Percentiles rank a stretch among this genome's conserved stretches.
These are phyloP conservation scores for Drechslerella stenobrocha DNA, from an alignment of 2,329 filamentous ascomycete genomes.

Conservation along the genomic window DNA sequence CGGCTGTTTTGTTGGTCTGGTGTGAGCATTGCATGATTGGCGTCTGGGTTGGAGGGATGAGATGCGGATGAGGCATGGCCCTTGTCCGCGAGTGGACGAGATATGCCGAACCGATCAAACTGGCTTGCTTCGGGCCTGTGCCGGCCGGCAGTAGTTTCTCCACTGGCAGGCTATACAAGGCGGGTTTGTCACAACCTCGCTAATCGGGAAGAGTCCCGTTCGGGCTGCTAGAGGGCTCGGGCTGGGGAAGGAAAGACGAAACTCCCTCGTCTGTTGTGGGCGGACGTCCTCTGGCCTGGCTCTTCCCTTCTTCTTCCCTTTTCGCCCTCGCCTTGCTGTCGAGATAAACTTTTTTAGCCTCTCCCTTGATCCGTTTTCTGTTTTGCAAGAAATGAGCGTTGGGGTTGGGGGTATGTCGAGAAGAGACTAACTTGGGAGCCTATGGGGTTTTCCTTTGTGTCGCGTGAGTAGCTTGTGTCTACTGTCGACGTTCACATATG, in stretches of 20 bases:
- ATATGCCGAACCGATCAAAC: constrained; percentile 45
- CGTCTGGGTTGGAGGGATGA: constrained; percentile 57
- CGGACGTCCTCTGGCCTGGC: constrained; percentile 15
- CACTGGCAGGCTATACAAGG: constrained; percentile 28
- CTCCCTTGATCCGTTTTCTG: constrained; percentile 54
- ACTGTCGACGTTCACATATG: constrained; percentile 92
- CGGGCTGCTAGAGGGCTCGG: no score
- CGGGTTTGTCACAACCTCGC: constrained; percentile 47
- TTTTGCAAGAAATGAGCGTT: constrained; percentile 33
- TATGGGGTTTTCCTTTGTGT: constrained; percentile 50
- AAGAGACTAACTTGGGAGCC: constrained; percentile 55
- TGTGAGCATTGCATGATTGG: no score
- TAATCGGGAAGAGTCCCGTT: constrained; percentile 29
- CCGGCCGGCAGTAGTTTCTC: constrained; percentile 48
- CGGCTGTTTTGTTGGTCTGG: no score
- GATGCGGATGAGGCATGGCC: constrained; percentile 62
- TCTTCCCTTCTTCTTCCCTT: constrained; percentile 50
- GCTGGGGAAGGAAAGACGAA: neutral
- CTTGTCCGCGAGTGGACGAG: constrained; percentile 28
- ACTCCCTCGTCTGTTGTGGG: no score
- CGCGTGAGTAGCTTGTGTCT: constrained; percentile 73
- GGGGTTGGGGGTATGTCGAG: constrained; percentile 12
- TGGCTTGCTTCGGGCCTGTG: constrained; percentile 43
- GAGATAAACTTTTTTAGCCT: constrained; percentile 52
- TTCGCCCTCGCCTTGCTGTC: constrained; percentile 53